Conservation (phyloP, 345 rosid species). For the Syzygium oleosum region DNA sequence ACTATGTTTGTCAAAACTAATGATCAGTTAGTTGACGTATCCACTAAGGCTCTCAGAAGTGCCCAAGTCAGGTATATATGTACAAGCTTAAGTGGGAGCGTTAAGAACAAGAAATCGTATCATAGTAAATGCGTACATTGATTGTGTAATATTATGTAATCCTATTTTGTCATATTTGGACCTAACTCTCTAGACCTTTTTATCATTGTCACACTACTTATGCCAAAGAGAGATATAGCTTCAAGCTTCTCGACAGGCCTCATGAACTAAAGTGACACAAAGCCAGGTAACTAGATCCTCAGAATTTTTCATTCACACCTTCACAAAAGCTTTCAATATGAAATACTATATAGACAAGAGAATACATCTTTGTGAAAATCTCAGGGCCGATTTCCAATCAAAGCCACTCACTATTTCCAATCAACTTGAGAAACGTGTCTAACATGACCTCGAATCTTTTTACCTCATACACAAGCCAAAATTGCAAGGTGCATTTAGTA, state of each 20-base stretch:
- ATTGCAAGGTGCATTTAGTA: not conserved
- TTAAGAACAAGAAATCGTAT: not conserved
- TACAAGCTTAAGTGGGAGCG: not conserved
- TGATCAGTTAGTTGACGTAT: not conserved
- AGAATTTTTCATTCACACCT: not conserved
- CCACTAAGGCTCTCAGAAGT: not conserved
- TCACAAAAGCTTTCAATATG: not conserved
- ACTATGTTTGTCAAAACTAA: not conserved
- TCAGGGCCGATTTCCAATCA: not conserved
- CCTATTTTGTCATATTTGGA: not conserved
- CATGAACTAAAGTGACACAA: not conserved
- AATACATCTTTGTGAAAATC: not conserved
- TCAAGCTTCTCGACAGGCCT: not conserved
- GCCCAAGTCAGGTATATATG: not conserved
- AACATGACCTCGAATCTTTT: not conserved
- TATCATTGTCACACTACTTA: not conserved
- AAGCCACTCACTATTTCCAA: not conserved
- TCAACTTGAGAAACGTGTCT: not conserved
- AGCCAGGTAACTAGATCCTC: not conserved
- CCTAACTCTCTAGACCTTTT: not conserved
- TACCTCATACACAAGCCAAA: not conserved
- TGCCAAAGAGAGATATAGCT: not conserved
- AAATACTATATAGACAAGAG: not conserved
- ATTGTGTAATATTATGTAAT: not conserved
- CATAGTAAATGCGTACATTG: not conserved